phyloP scores from a whole-genome alignment of 2,329 filamentous ascomycete species.

The Penicillium sp. region DNA sequence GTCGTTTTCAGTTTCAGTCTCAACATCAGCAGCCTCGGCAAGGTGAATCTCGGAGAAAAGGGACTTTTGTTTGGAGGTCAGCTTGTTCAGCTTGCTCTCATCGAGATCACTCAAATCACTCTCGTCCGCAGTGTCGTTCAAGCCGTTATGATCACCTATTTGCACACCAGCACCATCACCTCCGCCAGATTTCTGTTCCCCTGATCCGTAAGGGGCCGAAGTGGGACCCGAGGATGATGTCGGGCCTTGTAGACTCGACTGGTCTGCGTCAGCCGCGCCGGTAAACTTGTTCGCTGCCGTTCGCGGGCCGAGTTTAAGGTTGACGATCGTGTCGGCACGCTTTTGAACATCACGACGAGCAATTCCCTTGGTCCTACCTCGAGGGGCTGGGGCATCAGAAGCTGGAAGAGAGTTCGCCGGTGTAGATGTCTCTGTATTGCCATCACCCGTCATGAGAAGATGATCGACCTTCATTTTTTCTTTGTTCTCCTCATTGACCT shows the following conservation, averaged over 20 bases:
- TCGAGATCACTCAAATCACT: conserved; percentile 69
- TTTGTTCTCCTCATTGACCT: conserved; percentile 50
- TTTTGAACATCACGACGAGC: conserved; percentile 63
- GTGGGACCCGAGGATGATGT: conserved; percentile 40
- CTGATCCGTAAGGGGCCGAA: conserved; percentile 39
- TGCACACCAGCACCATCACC: conserved; percentile 10
- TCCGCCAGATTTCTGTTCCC: conserved; percentile 9
- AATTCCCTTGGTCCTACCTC: conserved; percentile 59
- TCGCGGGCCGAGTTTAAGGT: conserved; percentile 40
- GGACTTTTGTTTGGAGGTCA: conserved; percentile 24
- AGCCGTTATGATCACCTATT: conserved; percentile 53
- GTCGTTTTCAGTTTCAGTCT: conserved; percentile 29
- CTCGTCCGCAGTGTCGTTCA: conserved; percentile 69
- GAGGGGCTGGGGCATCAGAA: conserved; percentile 41
- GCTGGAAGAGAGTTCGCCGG: conserved; percentile 37
- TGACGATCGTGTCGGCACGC: conserved; percentile 61
- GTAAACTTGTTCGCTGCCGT: conserved; percentile 30
- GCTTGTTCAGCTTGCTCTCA: conserved; percentile 39
- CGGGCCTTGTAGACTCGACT: conserved; percentile 16
- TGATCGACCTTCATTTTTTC: conserved; percentile 54
- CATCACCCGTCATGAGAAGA: conserved; percentile 47
- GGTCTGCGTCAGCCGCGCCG: conserved; percentile 30
- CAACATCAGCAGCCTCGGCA: conserved; percentile 24
- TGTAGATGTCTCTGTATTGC: conserved; percentile 35
- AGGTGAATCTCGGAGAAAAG: conserved; percentile 34